Percentiles rank a stretch among this genome's conserved stretches.
These are phyloP conservation scores for Coemansia sp. DNA, from an alignment of 192 early-diverging fungal species.

Conservation along the genomic window DNA sequence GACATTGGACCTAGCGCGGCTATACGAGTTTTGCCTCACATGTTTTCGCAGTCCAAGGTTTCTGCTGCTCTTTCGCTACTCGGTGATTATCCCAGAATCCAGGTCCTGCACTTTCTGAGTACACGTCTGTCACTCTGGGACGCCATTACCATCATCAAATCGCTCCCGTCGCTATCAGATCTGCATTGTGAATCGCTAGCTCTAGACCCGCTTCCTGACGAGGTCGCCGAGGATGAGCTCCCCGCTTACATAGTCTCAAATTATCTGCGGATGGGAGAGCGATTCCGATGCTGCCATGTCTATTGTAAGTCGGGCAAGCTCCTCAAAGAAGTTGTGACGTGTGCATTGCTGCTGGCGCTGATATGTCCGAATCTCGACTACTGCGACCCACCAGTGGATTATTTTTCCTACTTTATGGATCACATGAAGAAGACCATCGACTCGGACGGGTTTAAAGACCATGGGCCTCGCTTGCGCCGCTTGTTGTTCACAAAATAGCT, in stretches of 20 bases:
- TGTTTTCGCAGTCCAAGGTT: neutral
- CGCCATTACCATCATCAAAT: neutral
- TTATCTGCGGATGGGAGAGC: neutral
- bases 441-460: neutral
- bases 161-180: neutral
- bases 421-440: neutral
- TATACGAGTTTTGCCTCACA: neutral
- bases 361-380: neutral
- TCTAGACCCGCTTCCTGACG: neutral
- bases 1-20: neutral
- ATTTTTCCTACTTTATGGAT: neutral
- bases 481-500: neutral
- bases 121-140: neutral
- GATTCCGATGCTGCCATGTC: neutral
- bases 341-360: neutral
- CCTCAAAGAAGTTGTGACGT: neutral
- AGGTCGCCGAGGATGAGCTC: neutral
- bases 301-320: neutral
- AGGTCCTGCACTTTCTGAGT: neutral
- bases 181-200: neutral
- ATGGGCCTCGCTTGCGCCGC: neutral
- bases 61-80: neutral
- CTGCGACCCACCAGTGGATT: neutral
- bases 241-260: neutral
- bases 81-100: neutral